These are phyloP conservation scores for Xylaria sp. DNA, from an alignment of 495 filamentous ascomycete species.

Conservation along the genomic window DNA sequence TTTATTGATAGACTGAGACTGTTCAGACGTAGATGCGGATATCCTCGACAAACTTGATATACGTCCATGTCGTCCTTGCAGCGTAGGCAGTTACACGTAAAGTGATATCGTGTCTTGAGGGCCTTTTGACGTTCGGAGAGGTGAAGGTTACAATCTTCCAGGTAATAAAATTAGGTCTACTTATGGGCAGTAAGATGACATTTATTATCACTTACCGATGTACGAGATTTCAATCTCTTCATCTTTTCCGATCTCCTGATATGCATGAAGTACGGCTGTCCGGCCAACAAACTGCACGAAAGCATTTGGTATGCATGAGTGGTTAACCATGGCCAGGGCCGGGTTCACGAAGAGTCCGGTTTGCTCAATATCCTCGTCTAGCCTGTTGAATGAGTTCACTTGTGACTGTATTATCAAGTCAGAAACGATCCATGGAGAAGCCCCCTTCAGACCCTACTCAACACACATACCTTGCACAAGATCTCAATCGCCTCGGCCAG, in stretches of 20 bases:
- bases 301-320: constrained; percentile 61
- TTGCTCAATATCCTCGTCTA: constrained; percentile 47
- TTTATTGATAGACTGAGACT: constrained; percentile 41
- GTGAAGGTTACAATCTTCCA: constrained; percentile 42
- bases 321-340: constrained; percentile 57
- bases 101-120: constrained; percentile 49
- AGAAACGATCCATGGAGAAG: not conserved
- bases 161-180: not conserved
- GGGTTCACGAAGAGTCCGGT: constrained; percentile 53
- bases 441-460: not conserved
- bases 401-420: constrained; percentile 41
- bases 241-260: constrained; percentile 47
- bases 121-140: constrained; percentile 40
- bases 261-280: constrained; percentile 49
- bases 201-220: constrained; percentile 45
- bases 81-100: constrained; percentile 50
- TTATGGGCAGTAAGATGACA: not conserved
- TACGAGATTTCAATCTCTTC: constrained; percentile 61
- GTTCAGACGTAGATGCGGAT: constrained; percentile 49
- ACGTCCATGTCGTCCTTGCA: constrained; percentile 52
- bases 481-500: constrained; percentile 46
- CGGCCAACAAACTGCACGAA: constrained; percentile 54
- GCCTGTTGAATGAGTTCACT: constrained; percentile 55
- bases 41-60: constrained; percentile 49
- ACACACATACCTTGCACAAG: constrained; percentile 31